phyloP scores from a whole-genome alignment of 2,329 filamentous ascomycete genomes.

The Aspergillus clavatus region DNA sequence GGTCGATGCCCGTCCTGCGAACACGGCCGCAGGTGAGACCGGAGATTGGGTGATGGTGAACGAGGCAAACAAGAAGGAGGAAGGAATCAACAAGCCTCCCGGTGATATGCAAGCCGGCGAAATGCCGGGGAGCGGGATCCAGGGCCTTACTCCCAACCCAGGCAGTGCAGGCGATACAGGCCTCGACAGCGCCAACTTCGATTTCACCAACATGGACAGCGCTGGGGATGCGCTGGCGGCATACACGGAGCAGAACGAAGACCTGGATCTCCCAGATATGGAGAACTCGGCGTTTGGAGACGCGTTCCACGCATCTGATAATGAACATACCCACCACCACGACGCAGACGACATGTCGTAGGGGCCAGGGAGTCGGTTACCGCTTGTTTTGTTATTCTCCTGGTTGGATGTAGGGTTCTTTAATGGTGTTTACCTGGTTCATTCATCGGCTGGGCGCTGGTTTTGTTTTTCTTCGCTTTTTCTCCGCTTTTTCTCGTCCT shows the following conservation, averaged over 20 bases:
- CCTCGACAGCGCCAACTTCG: slow-evolving; percentile 40
- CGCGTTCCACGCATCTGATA: slow-evolving; percentile 63
- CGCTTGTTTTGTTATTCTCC: slow-evolving; percentile 6
- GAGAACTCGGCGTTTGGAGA: slow-evolving; percentile 80
- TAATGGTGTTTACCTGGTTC: slow-evolving; percentile 13
- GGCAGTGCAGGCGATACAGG: slow-evolving; percentile 24
- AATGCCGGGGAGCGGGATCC: slow-evolving; percentile 22
- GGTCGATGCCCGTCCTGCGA: slow-evolving; percentile 41
- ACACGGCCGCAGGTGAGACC: slow-evolving; percentile 43
- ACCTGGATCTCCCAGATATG: slow-evolving; percentile 56
- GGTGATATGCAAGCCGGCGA: slow-evolving; percentile 16
- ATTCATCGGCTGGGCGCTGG: slow-evolving; percentile 13
- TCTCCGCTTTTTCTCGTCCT: slow-evolving; percentile 2
- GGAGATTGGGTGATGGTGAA: slow-evolving; percentile 74
- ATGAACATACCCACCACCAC: slow-evolving; percentile 38
- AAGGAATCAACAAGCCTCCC: slow-evolving; percentile 39
- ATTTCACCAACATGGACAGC: slow-evolving; percentile 54
- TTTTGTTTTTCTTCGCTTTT: slow-evolving; percentile 7
- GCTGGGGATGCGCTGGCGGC: slow-evolving; percentile 66
- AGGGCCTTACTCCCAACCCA: slow-evolving; percentile 21
- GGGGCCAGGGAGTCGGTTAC: slow-evolving; percentile 1
- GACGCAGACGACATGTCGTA: slow-evolving; percentile 40
- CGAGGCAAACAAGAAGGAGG: slow-evolving; percentile 55
- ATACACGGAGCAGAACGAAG: slow-evolving; percentile 57
- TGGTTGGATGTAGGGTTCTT: slow-evolving; percentile 13